Base-by-base conservation (phyloP, 1,139 yeast species). In the Geotrichum australiense region DNA sequence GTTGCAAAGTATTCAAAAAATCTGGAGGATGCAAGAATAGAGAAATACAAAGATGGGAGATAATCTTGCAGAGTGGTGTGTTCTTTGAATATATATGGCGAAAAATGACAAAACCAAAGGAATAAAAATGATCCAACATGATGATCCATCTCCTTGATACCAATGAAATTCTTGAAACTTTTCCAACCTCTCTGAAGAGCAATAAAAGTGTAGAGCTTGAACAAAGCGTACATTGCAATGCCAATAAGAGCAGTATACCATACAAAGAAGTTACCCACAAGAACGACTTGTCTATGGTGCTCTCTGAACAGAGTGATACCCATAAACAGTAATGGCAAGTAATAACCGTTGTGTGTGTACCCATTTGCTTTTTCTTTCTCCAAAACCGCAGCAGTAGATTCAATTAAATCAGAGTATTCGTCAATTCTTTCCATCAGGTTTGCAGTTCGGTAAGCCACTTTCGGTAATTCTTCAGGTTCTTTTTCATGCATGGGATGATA, bases 181-280 rank as follows among this genome's bases (percentile, higher is more conserved):
- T 24, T 14, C 44, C 47, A 43, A 3, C 48, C 50, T 16, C 56
- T 46, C 35, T 55, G 58, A n/a, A 53, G 43, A 7, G 50, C 36
- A 2, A 52, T 27, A 7, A 49, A 16, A 0, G 48, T 47, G 4
- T 56, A 47, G 1, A 60, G 46, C 37, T 52, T 51, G 42, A 53
- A 50, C 3, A 42, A 16, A 1, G 35, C 29, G 38, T 54, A 56
- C 4, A 31, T 29, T 3, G 25, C 36, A 4, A 55, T 18, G 11
- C 51, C 44, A 7, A 37, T 27, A 11, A 53, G 10, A 2, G 50
- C 43, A 5, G 55, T 19, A 42, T 57, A 72, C 74, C 82, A 78
- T 2, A 69, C 64, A 3, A 72, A 67, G 6, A 76, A 70, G 56
- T 80, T 80, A 42, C 86, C 85, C 26, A 78, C 53, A 32, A 74